Evolutionary conservation across 140 eudicot species (phyloP).

Genomic region (Oenanthe javanica): DNA sequence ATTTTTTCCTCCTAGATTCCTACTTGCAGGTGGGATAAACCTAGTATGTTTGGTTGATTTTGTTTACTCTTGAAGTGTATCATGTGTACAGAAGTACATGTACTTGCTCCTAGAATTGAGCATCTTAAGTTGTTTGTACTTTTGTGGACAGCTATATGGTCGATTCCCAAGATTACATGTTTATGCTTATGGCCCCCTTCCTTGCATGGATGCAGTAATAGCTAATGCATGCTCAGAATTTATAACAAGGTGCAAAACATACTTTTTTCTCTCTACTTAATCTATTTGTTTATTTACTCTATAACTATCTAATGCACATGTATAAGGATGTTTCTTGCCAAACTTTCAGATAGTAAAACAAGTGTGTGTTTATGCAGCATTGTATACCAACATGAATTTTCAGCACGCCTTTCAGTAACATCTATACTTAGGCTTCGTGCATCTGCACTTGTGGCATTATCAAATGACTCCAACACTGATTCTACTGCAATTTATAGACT

Average conservation of each 20-base stretch:
- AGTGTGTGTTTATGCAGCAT: constrained; percentile 31
- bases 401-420: constrained; percentile 62
- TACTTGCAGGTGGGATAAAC: neutral
- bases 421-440: constrained; percentile 63
- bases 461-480: constrained; percentile 38
- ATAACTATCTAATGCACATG: neutral
- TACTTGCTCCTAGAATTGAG: neutral
- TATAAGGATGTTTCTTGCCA: neutral
- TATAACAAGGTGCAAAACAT: constrained; percentile 48
- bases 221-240: constrained; percentile 71
- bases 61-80: neutral
- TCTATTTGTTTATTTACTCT: neutral
- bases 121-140: neutral
- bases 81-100: neutral
- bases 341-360: neutral
- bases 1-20: neutral
- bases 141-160: constrained; percentile 35
- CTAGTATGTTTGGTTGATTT: neutral
- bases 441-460: constrained; percentile 58
- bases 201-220: constrained; percentile 50
- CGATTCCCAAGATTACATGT: constrained; percentile 57
- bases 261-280: neutral
- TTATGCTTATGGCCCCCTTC: constrained; percentile 67
- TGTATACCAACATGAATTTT: constrained; percentile 58
- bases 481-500: constrained; percentile 37